A percentile compares a stretch with the other conserved stretches of the same genome.
Conservation (phyloP, 306 rosid species). For the Quercus bicolor region DNA sequence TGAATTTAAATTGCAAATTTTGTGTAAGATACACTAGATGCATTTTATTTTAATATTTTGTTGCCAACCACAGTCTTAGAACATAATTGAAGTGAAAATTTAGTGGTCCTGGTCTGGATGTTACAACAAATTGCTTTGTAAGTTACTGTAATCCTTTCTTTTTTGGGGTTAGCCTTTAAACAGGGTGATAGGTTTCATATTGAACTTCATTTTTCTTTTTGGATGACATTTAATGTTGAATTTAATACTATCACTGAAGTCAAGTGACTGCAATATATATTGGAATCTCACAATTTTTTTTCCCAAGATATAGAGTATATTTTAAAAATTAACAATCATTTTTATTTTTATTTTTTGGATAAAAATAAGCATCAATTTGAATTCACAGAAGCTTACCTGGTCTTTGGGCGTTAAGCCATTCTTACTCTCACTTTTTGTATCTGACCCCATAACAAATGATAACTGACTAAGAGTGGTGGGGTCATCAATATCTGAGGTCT, state of each 20-base stretch:
- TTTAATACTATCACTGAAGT: not conserved
- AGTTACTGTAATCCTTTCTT: not conserved
- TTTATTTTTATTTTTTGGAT: too few species aligned
- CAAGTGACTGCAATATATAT: not conserved
- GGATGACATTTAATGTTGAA: too few species aligned
- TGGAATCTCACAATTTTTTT: not conserved
- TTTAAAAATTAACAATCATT: not conserved
- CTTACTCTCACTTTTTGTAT: constrained; percentile 26
- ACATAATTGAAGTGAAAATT: not conserved
- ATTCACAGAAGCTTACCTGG: constrained; percentile 42
- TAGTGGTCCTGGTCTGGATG: not conserved
- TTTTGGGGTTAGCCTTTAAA: not conserved
- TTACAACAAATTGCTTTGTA: not conserved
- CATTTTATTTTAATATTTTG: not conserved
- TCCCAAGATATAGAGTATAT: not conserved
- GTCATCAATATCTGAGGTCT: constrained; percentile 32
- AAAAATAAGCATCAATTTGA: not conserved
- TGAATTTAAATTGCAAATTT: not conserved
- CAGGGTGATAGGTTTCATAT: not conserved
- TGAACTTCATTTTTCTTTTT: not conserved
- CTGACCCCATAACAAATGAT: constrained; percentile 31
- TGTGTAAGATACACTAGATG: not conserved
- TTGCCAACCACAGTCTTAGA: not conserved
- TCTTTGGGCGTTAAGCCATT: constrained; percentile 33
- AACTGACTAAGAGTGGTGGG: constrained; percentile 28